Conservation (phyloP, 495 filamentous ascomycete genomes). For the Amorphotheca resinae region DNA sequence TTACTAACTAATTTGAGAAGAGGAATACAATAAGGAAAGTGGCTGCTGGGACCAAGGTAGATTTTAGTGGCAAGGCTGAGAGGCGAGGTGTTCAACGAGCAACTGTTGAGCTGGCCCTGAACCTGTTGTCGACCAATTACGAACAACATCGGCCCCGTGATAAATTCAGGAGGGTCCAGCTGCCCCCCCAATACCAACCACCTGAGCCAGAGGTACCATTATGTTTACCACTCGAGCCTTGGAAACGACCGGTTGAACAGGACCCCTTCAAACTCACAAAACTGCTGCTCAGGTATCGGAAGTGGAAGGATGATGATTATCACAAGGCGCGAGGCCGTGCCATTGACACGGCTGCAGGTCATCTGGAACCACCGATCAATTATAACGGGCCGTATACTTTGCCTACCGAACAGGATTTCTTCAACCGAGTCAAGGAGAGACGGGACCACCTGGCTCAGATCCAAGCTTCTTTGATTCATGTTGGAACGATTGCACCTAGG, state of each 20-base stretch:
- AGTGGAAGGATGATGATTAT: conserved; percentile 12
- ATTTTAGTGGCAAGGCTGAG: conserved; percentile 15
- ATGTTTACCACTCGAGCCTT: conserved; percentile 12
- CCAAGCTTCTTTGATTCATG: background rate
- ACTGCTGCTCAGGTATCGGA: conserved; percentile 4
- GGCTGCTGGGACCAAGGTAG: background rate
- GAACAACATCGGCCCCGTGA: conserved; percentile 18
- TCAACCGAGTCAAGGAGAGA: background rate
- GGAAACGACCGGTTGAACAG: conserved; percentile 11
- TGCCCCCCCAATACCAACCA: conserved; percentile 2
- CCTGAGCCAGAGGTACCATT: conserved; percentile 11
- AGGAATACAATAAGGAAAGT: too few relatives aligned
- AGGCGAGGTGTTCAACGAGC: conserved; percentile 16
- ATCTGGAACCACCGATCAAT: conserved; percentile 9
- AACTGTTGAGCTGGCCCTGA: conserved; percentile 14
- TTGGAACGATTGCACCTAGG: conserved; percentile 5
- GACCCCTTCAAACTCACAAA: conserved; percentile 17
- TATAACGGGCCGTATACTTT: conserved; percentile 13
- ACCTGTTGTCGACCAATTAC: conserved; percentile 14
- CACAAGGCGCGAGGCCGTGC: conserved; percentile 3
- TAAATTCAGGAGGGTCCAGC: conserved; percentile 9
- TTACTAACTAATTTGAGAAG: too few relatives aligned
- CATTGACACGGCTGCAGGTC: background rate
- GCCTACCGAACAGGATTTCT: background rate
- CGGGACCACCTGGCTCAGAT: background rate